phyloP scores from a whole-genome alignment of 176 grass and related monocot genomes.

The Ananas comosus region DNA sequence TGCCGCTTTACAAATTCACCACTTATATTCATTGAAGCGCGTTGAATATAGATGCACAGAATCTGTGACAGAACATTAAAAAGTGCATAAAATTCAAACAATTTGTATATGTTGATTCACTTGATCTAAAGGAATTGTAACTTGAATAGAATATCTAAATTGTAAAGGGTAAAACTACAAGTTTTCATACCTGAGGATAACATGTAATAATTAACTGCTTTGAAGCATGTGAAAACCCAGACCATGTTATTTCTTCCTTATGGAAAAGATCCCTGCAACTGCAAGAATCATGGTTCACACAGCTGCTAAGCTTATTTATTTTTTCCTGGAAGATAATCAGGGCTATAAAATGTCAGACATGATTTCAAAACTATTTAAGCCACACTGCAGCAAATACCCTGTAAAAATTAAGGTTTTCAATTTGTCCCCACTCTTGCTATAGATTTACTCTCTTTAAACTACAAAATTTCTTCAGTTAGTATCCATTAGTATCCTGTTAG shows the following conservation, averaged over 20 bases:
- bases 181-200: conserved; percentile 61
- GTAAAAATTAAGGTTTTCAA: too few relatives aligned
- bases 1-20: conserved; percentile 59
- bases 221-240: conserved; percentile 47
- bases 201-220: conserved; percentile 73
- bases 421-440: too few relatives aligned
- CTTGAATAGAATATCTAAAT: conserved; percentile 11
- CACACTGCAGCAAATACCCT: too few relatives aligned
- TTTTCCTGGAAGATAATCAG: conserved; percentile 42
- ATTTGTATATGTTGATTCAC: background rate
- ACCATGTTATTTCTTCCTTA: conserved; percentile 47
- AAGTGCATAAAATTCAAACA: background rate
- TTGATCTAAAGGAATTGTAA: conserved; percentile 11
- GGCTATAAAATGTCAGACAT: conserved; percentile 9
- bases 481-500: too few relatives aligned
- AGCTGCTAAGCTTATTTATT: conserved; percentile 46
- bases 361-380: too few relatives aligned
- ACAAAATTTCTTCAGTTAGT: too few relatives aligned
- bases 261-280: conserved; percentile 48
- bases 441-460: too few relatives aligned
- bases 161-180: background rate
- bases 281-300: conserved; percentile 58
- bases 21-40: conserved; percentile 50
- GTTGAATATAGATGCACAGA: conserved; percentile 84
- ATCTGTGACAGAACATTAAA: conserved; percentile 39